Base-by-base conservation (phyloP, 805 yeast genomes). In the Candida multigemmis region DNA sequence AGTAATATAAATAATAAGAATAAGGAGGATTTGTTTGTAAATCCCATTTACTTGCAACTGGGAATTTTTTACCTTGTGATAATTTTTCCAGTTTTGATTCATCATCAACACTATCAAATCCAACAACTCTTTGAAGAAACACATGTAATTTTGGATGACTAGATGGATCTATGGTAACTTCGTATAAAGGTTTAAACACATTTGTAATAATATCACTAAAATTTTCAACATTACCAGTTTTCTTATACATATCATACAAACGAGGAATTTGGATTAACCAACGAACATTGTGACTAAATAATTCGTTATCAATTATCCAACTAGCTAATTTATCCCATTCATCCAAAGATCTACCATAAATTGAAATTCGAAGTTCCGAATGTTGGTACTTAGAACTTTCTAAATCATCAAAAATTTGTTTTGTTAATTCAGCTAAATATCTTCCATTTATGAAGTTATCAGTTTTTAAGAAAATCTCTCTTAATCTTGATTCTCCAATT, bases 41-140 rank as follows among this genome's bases (percentile, higher is more conserved):
- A 39, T 72, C 71, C 99, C 99, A 91, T 32, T 77, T 59, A 9
- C 74, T 63, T 19, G 99, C 93, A n/a, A 72, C 58, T 1, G 97
- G 97, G 48, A 68, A 86, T 48, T 82, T 86, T 35, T 74, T 75
- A 7, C 53, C 37, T 41, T 78, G 87, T 44, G 80, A 68, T 32
- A 87, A 70, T 37, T 85, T 74, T 52, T 91, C 98, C 22, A 72
- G 71, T 51, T 93, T 91, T 7, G 95, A 83, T 56, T 91, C 99
- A 55, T 91, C 99, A 54, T 91, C 99, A 18, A 91, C 99, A 4
- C 96, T 84, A 55, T 91, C 99, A 54, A 91, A 91, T 0, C 99
- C 99, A 44, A 91, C 80, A 3, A 91, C 97, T 42, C 98, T 71
- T 58, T 86, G 93, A 41, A 91, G 59, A 51, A 91, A 87, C 4